Evolutionary conservation across 495 filamentous ascomycete species (phyloP).

Genomic region (Chaetomidium leptoderma): DNA sequence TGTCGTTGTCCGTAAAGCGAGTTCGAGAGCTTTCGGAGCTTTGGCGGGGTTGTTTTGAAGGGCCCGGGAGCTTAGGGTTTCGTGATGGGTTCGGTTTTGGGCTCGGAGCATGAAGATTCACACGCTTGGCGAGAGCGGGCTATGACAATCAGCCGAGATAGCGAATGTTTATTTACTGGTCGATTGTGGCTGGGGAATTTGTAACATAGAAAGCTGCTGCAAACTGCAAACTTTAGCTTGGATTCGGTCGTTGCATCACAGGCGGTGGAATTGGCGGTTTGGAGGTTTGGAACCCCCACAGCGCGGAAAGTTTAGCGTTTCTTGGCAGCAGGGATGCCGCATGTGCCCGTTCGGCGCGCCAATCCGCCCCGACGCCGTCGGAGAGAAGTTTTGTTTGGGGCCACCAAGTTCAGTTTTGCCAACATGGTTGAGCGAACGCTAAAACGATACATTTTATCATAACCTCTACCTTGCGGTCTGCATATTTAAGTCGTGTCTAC

Average conservation of each 20-base stretch:
- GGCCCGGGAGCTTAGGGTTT: neutral
- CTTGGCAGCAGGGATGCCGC: conserved; percentile 6
- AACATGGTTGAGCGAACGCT: neutral
- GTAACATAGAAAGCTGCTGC: too few relatives aligned
- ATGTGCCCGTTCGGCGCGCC: neutral
- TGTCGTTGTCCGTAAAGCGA: neutral
- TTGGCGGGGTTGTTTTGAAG: too few relatives aligned
- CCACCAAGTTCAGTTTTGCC: too few relatives aligned
- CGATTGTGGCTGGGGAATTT: too few relatives aligned
- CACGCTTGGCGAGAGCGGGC: too few relatives aligned
- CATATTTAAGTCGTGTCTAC: conserved; percentile 1
- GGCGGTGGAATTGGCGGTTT: neutral
- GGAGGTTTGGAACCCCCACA: neutral
- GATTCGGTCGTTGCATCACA: too few relatives aligned
- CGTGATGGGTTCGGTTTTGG: neutral
- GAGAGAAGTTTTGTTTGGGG: too few relatives aligned
- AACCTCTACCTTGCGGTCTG: neutral
- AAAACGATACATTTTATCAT: neutral
- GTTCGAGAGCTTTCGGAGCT: neutral
- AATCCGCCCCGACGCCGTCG: too few relatives aligned
- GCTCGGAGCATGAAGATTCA: too few relatives aligned
- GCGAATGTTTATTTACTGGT: too few relatives aligned
- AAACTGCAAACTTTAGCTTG: too few relatives aligned
- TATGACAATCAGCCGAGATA: too few relatives aligned
- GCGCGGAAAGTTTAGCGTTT: neutral